phyloP scores from a whole-genome alignment of 164 flowering plant genomes.

The Aristolochia fimbriata region DNA sequence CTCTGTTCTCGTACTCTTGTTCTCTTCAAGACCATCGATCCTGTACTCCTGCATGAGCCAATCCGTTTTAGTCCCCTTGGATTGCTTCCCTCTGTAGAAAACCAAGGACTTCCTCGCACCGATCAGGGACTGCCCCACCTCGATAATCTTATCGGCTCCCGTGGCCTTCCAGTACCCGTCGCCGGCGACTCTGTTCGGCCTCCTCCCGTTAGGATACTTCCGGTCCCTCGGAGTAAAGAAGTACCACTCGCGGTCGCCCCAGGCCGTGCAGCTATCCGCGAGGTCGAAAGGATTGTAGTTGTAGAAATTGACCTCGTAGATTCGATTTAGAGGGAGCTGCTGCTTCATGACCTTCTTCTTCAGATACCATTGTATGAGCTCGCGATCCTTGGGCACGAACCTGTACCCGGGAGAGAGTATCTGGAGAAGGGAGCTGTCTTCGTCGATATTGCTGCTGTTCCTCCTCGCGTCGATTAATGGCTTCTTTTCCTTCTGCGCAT shows the following conservation, averaged over 20 bases:
- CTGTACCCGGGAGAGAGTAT: background rate
- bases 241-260: slow-evolving; percentile 5
- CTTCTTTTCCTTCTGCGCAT: no score
- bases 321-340: background rate
- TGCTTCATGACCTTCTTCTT: background rate
- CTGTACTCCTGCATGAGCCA: slow-evolving; percentile 12
- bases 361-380: background rate
- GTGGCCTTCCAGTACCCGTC: slow-evolving; percentile 13
- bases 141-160: slow-evolving; percentile 4
- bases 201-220: slow-evolving; percentile 6
- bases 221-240: slow-evolving; percentile 8
- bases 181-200: slow-evolving; percentile 4
- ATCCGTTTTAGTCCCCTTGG: slow-evolving; percentile 1
- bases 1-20: background rate
- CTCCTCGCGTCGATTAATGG: no score
- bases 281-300: slow-evolving; percentile 1
- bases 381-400: background rate
- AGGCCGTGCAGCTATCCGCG: background rate
- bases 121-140: background rate
- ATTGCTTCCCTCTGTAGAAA: slow-evolving; percentile 4
- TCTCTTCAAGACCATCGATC: background rate
- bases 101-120: slow-evolving; percentile 6
- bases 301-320: slow-evolving; percentile 1
- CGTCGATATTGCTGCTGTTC: no score
- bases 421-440: no score